Base-by-base conservation (phyloP, 495 filamentous ascomycete species). In the Penicillium goetzii region DNA sequence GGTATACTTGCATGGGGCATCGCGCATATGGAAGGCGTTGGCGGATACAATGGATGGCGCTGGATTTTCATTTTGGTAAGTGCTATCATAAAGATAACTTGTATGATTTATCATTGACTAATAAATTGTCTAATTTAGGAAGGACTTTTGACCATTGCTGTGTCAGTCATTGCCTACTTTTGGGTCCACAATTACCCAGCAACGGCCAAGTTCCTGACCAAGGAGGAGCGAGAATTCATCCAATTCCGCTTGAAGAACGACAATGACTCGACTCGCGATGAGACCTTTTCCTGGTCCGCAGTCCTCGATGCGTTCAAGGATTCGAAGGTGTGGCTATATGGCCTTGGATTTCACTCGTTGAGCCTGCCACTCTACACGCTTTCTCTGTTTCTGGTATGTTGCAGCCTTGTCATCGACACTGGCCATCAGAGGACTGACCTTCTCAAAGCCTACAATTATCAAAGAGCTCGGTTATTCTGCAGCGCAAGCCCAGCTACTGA, bases 1-100 rank as follows among this genome's bases (percentile, higher is more conserved):
- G 91, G 91, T 2, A 83, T 92, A 38, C 74, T 93, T 17, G 91
- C 91, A 15, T 92, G 77, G 80, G 83, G 82, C 10, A 78, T 80
- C 26, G 76, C 73, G 15, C 79, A 88, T 47, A 89, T 92, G 88
- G 72, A 76, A 49, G 87, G 88, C 0, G 79, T 89, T 4, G 88
- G 87, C 7, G 86, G 83, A 43, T 76, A 80, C n/a, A 81, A 82
- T 52, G 91, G 91, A 17, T 95, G 91, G 91, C 80, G 86, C 11
- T 94, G 91, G 88, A 93, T 94, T 55, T 93, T 94, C 62, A 91
- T 93, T 28, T 76, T 93, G 26, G 88, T 69, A 52, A 1, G 66
- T 40, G 1, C 4, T 26, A 34, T 34, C 23, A 12, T 17, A 11
- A 23, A n/a, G 3, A 33, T 7, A 53, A 28, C 17, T 12, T 10